A percentile compares a stretch with the other conserved stretches of the same genome.
phyloP scores from a whole-genome alignment of 441 rosid genomes.

The Geranium incanum region DNA sequence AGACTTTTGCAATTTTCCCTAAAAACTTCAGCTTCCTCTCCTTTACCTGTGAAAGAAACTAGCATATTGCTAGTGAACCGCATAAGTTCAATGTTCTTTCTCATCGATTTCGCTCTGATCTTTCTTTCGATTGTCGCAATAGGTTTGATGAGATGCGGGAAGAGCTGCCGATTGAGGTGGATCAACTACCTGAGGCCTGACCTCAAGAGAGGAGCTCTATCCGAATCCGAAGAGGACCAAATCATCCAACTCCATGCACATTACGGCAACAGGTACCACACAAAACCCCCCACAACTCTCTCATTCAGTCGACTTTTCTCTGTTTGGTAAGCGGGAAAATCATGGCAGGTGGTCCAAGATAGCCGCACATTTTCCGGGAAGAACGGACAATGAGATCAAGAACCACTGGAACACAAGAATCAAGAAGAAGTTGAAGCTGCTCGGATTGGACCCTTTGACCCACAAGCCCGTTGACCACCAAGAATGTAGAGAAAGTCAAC shows the following conservation, averaged over 20 bases:
- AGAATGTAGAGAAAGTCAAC: no score
- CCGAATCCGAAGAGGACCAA: slow-evolving; percentile 66
- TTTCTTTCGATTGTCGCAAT: slow-evolving; percentile 7
- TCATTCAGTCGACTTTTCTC: no score
- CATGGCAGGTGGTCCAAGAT: slow-evolving; percentile 79
- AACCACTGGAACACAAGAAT: slow-evolving; percentile 89
- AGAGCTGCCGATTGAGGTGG: no score
- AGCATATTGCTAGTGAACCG: no score
- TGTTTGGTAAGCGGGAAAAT: no score
- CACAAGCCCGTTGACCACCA: background rate
- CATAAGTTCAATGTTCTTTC: no score
- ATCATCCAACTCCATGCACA: slow-evolving; percentile 66
- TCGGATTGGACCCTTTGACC: slow-evolving; percentile 53
- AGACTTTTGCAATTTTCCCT: no score
- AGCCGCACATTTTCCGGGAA: slow-evolving; percentile 81
- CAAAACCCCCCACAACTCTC: no score
- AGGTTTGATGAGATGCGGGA: slow-evolving; percentile 26
- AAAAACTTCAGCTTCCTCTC: no score
- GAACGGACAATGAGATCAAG: slow-evolving; percentile 17
- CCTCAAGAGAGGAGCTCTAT: slow-evolving; percentile 70
- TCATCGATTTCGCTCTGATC: no score
- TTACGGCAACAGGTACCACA: slow-evolving; percentile 62
- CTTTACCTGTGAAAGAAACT: no score
- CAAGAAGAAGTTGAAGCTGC: slow-evolving; percentile 64
- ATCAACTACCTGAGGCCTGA: slow-evolving; percentile 42